Conservation (phyloP, 768 basidiomycete genomes). For the Phallus indusiatus region DNA sequence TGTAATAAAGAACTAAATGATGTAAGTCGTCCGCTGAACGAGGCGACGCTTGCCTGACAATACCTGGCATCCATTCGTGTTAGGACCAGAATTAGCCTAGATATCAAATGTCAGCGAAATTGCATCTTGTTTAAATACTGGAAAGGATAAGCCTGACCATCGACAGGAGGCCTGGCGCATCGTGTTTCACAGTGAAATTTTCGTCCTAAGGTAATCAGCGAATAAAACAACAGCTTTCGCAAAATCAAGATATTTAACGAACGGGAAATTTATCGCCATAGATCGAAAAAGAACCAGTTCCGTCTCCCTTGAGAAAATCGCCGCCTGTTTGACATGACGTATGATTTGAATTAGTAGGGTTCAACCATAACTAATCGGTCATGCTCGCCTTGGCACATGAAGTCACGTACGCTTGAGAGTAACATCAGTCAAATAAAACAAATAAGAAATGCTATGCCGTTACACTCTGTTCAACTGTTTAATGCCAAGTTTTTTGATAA, state of each 20-base stretch:
- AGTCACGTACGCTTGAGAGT: slow-evolving; percentile 62
- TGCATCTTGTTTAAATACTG: background rate
- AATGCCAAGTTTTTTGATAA: background rate
- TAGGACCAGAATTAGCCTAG: slow-evolving; percentile 92
- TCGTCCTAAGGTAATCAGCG: slow-evolving; percentile 56
- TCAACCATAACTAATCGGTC: slow-evolving; percentile 1
- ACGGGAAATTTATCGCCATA: slow-evolving; percentile 93
- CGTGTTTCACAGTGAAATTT: slow-evolving; percentile 89
- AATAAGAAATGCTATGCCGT: slow-evolving; percentile 15
- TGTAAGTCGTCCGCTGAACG: background rate
- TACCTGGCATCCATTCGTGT: slow-evolving; percentile 89
- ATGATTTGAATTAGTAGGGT: background rate
- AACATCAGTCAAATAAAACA: slow-evolving; percentile 1
- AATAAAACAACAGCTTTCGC: background rate
- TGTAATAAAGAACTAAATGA: slow-evolving; percentile 85
- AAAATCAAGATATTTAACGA: slow-evolving; percentile 18
- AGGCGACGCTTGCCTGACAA: slow-evolving; percentile 7
- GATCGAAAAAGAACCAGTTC: slow-evolving; percentile 94
- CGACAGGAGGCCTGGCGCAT: slow-evolving; percentile 74
- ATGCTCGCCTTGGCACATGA: slow-evolving; percentile 86
- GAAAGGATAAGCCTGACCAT: slow-evolving; percentile 54
- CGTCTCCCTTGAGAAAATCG: slow-evolving; percentile 90
- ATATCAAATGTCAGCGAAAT: slow-evolving; percentile 2
- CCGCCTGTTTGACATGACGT: slow-evolving; percentile 46
- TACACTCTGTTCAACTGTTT: slow-evolving; percentile 51